Evolutionary conservation across 805 yeast species (phyloP).

Genomic region (Ascoidea rubescens): DNA sequence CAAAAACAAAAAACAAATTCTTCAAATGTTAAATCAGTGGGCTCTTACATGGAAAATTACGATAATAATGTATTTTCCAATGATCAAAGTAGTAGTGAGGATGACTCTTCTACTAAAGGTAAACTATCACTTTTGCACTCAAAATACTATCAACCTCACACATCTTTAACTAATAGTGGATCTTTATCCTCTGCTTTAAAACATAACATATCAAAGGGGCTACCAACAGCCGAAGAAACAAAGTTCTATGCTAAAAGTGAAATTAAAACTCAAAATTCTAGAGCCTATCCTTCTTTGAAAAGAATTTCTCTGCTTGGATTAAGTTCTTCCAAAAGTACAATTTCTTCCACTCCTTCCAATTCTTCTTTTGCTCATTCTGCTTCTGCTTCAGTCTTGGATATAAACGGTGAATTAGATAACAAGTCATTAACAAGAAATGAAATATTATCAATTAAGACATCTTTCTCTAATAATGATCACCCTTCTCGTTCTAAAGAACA

Average conservation of each 20-base stretch:
- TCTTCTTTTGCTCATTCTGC: too few relatives aligned
- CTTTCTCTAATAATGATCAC: not conserved
- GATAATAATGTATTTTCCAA: slow-evolving; percentile 41
- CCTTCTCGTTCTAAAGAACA: not conserved
- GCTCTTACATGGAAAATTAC: slow-evolving; percentile 52
- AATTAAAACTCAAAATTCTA: too few relatives aligned
- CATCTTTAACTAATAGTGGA: not conserved
- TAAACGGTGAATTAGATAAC: too few relatives aligned
- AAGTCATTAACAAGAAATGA: not conserved
- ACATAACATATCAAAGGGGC: too few relatives aligned
- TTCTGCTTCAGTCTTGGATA: too few relatives aligned
- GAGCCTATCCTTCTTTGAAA: not conserved
- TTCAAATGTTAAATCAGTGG: slow-evolving; percentile 22
- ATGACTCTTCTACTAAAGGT: not conserved
- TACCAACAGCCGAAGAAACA: not conserved
- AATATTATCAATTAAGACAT: not conserved
- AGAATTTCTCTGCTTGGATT: too few relatives aligned
- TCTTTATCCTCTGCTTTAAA: not conserved
- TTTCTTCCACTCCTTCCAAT: too few relatives aligned
- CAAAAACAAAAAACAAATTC: slow-evolving; percentile 3
- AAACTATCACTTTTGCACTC: not conserved
- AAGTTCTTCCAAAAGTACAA: too few relatives aligned
- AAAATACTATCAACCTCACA: not conserved
- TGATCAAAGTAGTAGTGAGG: not conserved
- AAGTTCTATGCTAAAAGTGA: not conserved